Evolutionary conservation across 257 asterid species (phyloP).

Genomic region (Solanum appendiculatum): DNA sequence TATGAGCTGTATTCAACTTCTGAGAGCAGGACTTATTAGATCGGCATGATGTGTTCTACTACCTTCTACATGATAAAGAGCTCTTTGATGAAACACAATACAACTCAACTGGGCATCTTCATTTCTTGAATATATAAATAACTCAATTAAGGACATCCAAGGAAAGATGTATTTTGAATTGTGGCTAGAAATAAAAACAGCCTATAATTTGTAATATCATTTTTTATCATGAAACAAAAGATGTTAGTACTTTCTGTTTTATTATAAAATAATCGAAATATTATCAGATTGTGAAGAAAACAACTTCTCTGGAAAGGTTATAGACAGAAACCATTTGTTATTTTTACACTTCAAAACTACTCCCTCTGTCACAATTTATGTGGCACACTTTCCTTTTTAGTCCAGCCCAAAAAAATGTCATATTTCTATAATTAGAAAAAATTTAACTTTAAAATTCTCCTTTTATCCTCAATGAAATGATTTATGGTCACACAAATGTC

Average conservation of each 20-base stretch:
- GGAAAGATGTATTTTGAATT: too few relatives aligned
- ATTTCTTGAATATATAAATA: background rate
- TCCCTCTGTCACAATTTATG: too few relatives aligned
- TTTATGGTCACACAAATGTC: too few relatives aligned
- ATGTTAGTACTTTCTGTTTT: background rate
- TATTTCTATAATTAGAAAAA: too few relatives aligned
- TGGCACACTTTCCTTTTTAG: too few relatives aligned
- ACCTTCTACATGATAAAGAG: background rate
- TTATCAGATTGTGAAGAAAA: background rate
- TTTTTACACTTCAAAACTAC: background rate
- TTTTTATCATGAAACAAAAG: background rate
- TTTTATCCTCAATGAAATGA: too few relatives aligned
- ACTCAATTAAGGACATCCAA: background rate
- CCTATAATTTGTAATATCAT: background rate
- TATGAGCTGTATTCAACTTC: background rate
- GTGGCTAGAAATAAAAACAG: background rate
- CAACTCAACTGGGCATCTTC: background rate
- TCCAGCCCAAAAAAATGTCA: too few relatives aligned
- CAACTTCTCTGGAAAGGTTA: background rate
- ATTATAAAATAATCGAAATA: background rate
- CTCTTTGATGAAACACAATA: background rate
- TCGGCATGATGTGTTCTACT: background rate
- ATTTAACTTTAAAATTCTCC: too few relatives aligned
- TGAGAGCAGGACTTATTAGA: background rate
- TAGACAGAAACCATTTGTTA: background rate